Conservation (phyloP, 495 filamentous ascomycete genomes). For the Copromyces sp. region DNA sequence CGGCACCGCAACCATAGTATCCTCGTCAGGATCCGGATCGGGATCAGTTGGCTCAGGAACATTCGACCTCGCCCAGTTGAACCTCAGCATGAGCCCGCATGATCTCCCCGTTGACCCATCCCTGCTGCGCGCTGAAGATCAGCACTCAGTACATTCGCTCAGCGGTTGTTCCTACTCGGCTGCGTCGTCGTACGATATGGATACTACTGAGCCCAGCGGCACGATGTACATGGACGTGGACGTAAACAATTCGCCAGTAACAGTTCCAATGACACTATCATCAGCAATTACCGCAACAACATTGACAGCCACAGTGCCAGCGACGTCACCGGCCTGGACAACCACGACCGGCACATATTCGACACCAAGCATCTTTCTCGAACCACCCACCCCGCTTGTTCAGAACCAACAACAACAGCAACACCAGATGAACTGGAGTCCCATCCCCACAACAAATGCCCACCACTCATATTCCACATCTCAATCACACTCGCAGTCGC, state of each 20-base stretch:
- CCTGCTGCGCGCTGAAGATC: constrained; percentile 12
- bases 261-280: constrained; percentile 9
- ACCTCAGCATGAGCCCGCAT: constrained; percentile 4
- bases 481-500: not conserved
- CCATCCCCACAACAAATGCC: not conserved
- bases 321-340: not conserved
- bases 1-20: not conserved
- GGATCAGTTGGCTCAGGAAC: not conserved
- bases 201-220: not conserved
- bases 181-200: constrained; percentile 16
- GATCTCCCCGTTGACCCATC: constrained; percentile 19
- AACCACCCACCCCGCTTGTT: constrained; percentile 4
- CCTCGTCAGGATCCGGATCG: not conserved
- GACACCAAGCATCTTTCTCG: constrained; percentile 4
- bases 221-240: not conserved
- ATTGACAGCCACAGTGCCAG: not conserved
- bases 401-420: not conserved
- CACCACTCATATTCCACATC: not conserved
- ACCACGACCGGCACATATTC: not conserved
- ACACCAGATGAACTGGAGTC: not conserved
- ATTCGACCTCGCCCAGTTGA: not conserved
- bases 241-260: not conserved
- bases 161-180: constrained; percentile 11
- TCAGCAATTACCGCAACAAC: not conserved
- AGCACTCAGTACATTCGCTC: constrained; percentile 12